Evolutionary conservation across 495 filamentous ascomycete species (phyloP), one percentile per base, ranked within the genome.

Genomic region (Penicillium cinerascens): DNA sequence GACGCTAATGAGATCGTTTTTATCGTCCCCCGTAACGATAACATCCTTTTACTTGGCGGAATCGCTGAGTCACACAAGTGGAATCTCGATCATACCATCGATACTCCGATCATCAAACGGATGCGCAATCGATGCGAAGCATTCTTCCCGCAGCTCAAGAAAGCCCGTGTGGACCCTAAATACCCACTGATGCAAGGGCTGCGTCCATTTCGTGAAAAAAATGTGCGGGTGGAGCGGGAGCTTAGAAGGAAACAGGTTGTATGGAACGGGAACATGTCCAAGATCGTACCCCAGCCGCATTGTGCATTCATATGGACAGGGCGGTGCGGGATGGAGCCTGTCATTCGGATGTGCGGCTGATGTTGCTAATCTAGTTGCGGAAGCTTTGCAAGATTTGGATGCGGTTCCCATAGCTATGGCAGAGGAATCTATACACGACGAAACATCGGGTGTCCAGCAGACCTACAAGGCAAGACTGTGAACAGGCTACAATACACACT

Each of bases 11-110:
- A 78, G 44, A 76, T 78, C 40, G 69, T 75, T 9, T 77, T 81
- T 52, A 61, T 81, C 29, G 72, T 79, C n/a, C 77, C 77, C 10
- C 69, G 77, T 8, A 77, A 77, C 54, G 73, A 79, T 54, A 71
- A 76, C 52, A 78, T 72, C 33, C 66, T 81, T 1, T 45, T 79
- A 5, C 57, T 79, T 18, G 77, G 76, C 37, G 72, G 69, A 2
- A 70, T 76, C 44, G 61, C 60, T 15, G 58, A 80, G 49, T 67
- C 69, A 17, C 44, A 70, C 27, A 47, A 73, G 47, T 68, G 66
- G 64, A 42, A 68, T n/a, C 56, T 79, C 11, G 63, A 8, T 27
- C 25, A 4, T 4, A 27, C 25, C 4, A 4, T 27, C 4, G 25
- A 27, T 8, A 4, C 25, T 4, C 25, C 25, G 4, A 27, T 27